Conservation (phyloP, 257 asterid genomes). For the Marsdenia floribunda region DNA sequence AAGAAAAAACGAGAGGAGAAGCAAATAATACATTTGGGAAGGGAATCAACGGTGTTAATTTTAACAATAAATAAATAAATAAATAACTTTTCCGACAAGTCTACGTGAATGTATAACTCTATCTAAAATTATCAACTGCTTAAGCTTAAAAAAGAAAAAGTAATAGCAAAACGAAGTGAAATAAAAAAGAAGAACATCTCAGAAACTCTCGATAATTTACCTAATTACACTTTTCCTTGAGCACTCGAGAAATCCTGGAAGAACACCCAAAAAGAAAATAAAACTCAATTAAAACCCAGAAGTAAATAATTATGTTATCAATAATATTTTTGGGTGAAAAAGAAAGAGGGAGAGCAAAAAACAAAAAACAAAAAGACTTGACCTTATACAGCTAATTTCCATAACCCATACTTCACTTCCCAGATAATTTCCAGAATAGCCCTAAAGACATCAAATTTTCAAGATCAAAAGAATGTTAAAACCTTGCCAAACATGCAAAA, state of each 20-base stretch:
- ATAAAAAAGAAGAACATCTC: background rate
- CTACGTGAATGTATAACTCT: background rate
- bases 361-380: no score
- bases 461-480: background rate
- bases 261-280: background rate
- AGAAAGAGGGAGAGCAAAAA: no score
- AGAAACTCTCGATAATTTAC: background rate
- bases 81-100: background rate
- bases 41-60: background rate
- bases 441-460: background rate
- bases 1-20: background rate
- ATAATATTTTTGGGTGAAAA: background rate
- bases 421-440: background rate
- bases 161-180: no score
- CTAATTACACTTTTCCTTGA: background rate
- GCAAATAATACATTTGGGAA: background rate
- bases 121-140: background rate
- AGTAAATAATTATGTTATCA: background rate
- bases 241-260: background rate
- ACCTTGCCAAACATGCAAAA: background rate
- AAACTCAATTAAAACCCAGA: background rate
- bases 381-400: constrained; percentile 1
- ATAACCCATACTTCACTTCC: constrained; percentile 3
- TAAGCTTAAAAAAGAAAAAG: background rate
- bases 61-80: background rate